Evolutionary conservation across 108 stramenopile genomes (phyloP).

Genomic region (Cyclostephanos invisitatus): DNA sequence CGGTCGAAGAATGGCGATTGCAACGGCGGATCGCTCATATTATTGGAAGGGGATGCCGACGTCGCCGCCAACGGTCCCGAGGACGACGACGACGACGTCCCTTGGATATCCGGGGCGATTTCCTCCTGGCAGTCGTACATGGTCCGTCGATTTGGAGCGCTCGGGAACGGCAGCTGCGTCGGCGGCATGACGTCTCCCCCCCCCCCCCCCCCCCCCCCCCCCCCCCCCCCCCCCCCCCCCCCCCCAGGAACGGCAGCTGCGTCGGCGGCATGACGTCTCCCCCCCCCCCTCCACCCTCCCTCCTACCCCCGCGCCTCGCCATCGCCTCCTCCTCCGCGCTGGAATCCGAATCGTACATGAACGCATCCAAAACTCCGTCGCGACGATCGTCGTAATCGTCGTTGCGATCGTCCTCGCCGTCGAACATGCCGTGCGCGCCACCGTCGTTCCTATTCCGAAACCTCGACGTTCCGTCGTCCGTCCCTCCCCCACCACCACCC

Average conservation of each 20-base stretch:
- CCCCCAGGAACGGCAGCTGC: constrained; percentile 18
- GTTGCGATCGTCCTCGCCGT: constrained; percentile 24
- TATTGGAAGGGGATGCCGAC: constrained; percentile 6
- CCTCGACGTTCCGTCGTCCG: constrained; percentile 26
- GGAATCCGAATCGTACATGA: constrained; percentile 84
- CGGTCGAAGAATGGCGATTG: constrained; percentile 54
- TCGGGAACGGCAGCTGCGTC: constrained; percentile 52
- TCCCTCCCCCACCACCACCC: constrained; percentile 21
- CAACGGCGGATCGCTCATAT: constrained; percentile 33
- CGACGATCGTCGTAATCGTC: constrained; percentile 17
- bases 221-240: constrained; percentile 34
- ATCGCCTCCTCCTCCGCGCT: constrained; percentile 59
- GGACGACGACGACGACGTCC: background rate
- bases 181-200: constrained; percentile 26
- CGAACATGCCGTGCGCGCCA: constrained; percentile 26
- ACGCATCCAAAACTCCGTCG: constrained; percentile 29
- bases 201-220: background rate
- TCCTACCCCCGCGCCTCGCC: constrained; percentile 1
- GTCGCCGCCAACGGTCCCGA: background rate
- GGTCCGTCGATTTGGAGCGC: constrained; percentile 22
- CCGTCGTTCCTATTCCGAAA: constrained; percentile 1
- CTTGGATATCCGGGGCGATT: constrained; percentile 9
- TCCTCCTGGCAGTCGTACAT: constrained; percentile 48
- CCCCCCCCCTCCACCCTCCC: constrained; percentile 1
- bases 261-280: background rate